Conservation (phyloP, 176 grass and related monocot species). For the Avena atlantica region DNA sequence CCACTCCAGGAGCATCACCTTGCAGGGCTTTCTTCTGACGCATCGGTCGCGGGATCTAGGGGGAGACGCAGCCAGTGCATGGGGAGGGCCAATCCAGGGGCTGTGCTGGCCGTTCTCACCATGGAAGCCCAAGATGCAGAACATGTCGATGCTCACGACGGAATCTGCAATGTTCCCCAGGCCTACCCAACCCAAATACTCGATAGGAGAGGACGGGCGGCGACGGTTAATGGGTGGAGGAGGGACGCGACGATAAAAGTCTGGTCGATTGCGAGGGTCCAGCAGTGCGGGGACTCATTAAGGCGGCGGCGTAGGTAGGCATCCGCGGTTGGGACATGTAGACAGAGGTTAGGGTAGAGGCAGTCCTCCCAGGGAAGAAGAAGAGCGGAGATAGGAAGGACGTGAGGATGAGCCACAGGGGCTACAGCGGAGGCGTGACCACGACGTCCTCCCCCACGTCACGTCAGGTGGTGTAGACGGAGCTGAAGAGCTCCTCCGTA, state of each 20-base stretch:
- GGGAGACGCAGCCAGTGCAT: too few species aligned
- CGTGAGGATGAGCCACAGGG: constrained; percentile 50
- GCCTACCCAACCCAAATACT: too few species aligned
- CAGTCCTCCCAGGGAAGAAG: constrained; percentile 56
- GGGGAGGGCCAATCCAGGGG: too few species aligned
- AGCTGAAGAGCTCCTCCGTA: constrained; percentile 32
- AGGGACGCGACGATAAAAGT: constrained; percentile 39
- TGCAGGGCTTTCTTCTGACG: too few species aligned
- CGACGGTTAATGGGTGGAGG: constrained; percentile 57
- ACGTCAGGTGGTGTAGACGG: constrained; percentile 64
- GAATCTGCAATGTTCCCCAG: too few species aligned
- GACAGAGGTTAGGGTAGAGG: constrained; percentile 49
- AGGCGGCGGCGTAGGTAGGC: constrained; percentile 30
- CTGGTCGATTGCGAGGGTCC: constrained; percentile 49
- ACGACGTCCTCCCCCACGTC: constrained; percentile 28
- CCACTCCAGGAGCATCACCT: too few species aligned
- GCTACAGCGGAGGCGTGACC: constrained; percentile 34
- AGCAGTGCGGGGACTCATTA: constrained; percentile 47
- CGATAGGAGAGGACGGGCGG: constrained; percentile 27
- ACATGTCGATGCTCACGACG: too few species aligned
- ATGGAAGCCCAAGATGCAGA: too few species aligned
- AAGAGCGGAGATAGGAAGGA: constrained; percentile 49
- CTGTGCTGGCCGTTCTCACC: too few species aligned
- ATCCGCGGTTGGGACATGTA: constrained; percentile 9
- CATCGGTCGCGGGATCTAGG: too few species aligned